Evolutionary conservation across 139 green algal species (phyloP).

Genomic region (Chlamydomonas applanata): DNA sequence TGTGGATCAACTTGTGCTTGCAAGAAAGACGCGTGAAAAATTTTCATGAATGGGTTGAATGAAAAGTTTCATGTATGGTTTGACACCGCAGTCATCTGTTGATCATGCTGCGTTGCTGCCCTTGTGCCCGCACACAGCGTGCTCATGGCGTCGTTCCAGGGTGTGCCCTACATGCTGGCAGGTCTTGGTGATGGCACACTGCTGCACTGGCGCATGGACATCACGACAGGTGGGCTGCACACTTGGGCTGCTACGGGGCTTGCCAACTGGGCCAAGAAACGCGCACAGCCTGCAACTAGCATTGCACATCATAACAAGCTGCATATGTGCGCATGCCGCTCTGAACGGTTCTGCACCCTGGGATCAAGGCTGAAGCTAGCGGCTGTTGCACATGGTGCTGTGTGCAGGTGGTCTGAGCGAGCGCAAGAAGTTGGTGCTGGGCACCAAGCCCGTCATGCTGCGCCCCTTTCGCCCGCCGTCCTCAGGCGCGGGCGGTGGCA

Average conservation of each 20-base stretch:
- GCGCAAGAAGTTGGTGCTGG: conserved; percentile 82
- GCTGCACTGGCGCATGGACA: conserved; percentile 54
- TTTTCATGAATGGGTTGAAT: too few relatives aligned
- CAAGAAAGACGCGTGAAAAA: too few relatives aligned
- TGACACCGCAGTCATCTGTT: too few relatives aligned
- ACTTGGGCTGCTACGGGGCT: not conserved
- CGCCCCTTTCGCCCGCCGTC: conserved; percentile 51
- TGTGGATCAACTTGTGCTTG: too few relatives aligned
- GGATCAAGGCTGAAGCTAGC: too few relatives aligned
- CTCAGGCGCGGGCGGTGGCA: not conserved
- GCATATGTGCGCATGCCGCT: too few relatives aligned
- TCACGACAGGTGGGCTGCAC: not conserved
- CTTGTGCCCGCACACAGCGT: conserved; percentile 46
- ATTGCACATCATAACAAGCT: too few relatives aligned
- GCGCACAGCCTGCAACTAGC: too few relatives aligned
- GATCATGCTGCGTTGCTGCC: too few relatives aligned
- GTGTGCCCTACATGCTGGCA: conserved; percentile 73
- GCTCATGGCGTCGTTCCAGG: conserved; percentile 83
- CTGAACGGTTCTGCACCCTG: too few relatives aligned
- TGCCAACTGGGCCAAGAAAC: not conserved
- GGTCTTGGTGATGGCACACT: conserved; percentile 80
- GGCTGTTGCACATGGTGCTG: too few relatives aligned
- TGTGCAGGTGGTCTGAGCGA: conserved; percentile 46
- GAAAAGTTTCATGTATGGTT: too few relatives aligned
- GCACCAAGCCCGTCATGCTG: conserved; percentile 91